A percentile compares a stretch with the other conserved stretches of the same genome.
These are phyloP conservation scores for Russula sp. DNA, from an alignment of 768 basidiomycete genomes.

Conservation along the genomic window DNA sequence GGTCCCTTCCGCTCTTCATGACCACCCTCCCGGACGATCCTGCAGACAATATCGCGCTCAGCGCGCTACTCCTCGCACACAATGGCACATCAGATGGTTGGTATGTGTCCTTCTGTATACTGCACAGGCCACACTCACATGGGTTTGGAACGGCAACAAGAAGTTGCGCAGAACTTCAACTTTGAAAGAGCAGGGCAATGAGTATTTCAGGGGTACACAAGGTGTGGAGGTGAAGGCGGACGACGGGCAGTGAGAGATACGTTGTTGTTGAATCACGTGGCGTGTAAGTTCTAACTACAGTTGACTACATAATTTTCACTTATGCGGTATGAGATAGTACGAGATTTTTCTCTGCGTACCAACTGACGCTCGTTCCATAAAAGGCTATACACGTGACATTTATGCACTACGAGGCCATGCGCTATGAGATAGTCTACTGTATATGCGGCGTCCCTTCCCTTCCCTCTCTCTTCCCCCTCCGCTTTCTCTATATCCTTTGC, in stretches of 20 bases:
- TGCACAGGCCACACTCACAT: not conserved
- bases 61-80: constrained; percentile 75
- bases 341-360: no score
- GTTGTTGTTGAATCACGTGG: constrained; percentile 84
- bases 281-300: constrained; percentile 90
- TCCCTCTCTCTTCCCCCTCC: not conserved
- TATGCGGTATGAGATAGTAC: no score
- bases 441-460: constrained; percentile 39
- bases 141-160: constrained; percentile 35
- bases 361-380: no score
- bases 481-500: not conserved
- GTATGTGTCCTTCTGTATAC: constrained; percentile 30
- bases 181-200: constrained; percentile 80
- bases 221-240: constrained; percentile 81
- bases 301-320: no score
- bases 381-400: no score
- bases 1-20: constrained; percentile 90
- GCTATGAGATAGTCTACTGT: no score
- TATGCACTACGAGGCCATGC: no score
- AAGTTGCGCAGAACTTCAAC: constrained; percentile 83
- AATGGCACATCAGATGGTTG: constrained; percentile 93
- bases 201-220: constrained; percentile 83
- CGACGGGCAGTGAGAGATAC: constrained; percentile 53
- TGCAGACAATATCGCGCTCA: constrained; percentile 56
- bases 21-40: constrained; percentile 69